A percentile compares a stretch with the other conserved stretches of the same genome.
phyloP scores from a whole-genome alignment of 2,329 filamentous ascomycete genomes.

The Graphiopsis chlorocephala region DNA sequence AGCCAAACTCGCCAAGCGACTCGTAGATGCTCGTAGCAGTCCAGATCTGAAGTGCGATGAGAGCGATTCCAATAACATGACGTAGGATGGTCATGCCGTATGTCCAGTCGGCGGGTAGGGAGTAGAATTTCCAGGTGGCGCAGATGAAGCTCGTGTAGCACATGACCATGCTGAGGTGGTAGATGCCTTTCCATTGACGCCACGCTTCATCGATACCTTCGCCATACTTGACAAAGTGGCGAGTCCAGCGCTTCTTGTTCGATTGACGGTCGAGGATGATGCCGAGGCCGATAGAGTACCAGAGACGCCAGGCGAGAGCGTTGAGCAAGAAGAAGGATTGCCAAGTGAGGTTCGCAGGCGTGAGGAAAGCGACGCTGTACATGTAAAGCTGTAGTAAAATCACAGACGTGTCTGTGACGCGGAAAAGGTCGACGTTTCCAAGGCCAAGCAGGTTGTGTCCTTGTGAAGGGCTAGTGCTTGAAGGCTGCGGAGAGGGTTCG shows the following conservation, averaged over 20 bases:
- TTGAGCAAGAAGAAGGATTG: constrained; percentile 78
- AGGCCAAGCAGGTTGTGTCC: constrained; percentile 83
- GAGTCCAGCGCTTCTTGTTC: constrained; percentile 87
- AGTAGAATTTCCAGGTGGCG: constrained; percentile 95
- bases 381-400: constrained; percentile 75
- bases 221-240: constrained; percentile 95
- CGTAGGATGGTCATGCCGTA: constrained; percentile 82
- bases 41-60: constrained; percentile 88
- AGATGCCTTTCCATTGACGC: constrained; percentile 96
- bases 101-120: constrained; percentile 78
- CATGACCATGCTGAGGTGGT: constrained; percentile 88
- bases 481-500: constrained; percentile 37
- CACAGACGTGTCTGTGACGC: constrained; percentile 78
- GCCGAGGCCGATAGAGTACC: constrained; percentile 88
- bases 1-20: constrained; percentile 93
- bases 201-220: constrained; percentile 88
- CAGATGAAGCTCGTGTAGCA: constrained; percentile 86
- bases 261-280: constrained; percentile 83
- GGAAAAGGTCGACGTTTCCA: constrained; percentile 81
- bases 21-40: constrained; percentile 91
- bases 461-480: constrained; percentile 57
- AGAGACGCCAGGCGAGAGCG: constrained; percentile 79
- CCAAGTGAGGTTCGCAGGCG: constrained; percentile 72
- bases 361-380: constrained; percentile 68
- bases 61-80: constrained; percentile 76